phyloP scores from a whole-genome alignment of 2,329 filamentous ascomycete species.

The Cryphonectria radicalis region DNA sequence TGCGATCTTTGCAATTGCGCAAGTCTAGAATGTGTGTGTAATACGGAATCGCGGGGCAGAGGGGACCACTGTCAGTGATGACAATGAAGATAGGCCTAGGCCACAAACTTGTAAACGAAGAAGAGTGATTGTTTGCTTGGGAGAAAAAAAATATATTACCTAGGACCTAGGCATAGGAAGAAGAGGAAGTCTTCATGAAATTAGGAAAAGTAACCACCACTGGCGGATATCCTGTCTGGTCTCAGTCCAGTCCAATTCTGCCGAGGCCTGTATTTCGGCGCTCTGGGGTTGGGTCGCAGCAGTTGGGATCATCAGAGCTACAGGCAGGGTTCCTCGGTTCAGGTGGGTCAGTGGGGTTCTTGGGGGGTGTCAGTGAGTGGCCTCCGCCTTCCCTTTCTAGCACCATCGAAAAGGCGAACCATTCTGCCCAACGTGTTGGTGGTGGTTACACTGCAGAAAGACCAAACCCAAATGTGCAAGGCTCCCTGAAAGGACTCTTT shows the following conservation, averaged over 20 bases:
- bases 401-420: background rate
- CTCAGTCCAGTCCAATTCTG: conserved; percentile 11
- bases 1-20: background rate
- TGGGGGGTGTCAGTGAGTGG: background rate
- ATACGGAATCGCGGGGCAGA: background rate
- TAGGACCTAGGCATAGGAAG: background rate
- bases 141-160: background rate
- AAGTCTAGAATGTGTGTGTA: background rate
- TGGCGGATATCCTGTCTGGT: background rate
- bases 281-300: conserved; percentile 17
- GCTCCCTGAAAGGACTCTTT: background rate
- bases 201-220: background rate
- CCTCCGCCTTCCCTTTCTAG: conserved; percentile 25
- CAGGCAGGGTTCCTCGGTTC: conserved; percentile 8
- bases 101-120: background rate
- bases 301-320: conserved; percentile 9
- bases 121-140: background rate
- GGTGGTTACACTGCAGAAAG: background rate
- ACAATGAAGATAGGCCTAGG: background rate
- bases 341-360: conserved; percentile 5
- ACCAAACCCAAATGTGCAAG: background rate
- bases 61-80: background rate
- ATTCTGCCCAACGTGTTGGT: conserved; percentile 12
- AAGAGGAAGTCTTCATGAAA: background rate
- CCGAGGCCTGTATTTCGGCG: conserved; percentile 1